These are phyloP conservation scores for Breynia disticha DNA, from an alignment of 441 rosid genomes.

Conservation along the genomic window DNA sequence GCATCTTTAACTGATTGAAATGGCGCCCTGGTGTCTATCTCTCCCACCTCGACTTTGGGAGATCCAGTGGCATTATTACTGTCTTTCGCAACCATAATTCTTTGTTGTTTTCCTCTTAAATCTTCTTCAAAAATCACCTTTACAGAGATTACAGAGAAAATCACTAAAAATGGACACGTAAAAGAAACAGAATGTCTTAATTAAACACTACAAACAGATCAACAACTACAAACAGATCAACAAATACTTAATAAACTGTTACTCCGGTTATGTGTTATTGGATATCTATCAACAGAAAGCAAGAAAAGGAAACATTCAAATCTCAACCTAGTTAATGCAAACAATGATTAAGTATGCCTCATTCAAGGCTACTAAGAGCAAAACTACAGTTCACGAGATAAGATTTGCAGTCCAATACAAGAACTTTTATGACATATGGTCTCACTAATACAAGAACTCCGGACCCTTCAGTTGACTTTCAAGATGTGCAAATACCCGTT, in stretches of 20 bases:
- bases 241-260: not conserved
- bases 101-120: slow-evolving; percentile 10
- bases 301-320: too few species aligned
- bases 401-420: too few species aligned
- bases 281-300: too few species aligned
- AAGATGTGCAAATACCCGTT: too few species aligned
- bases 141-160: not conserved
- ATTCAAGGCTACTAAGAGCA: too few species aligned
- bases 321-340: too few species aligned
- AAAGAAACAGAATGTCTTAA: not conserved
- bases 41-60: slow-evolving; percentile 77
- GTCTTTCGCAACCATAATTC: slow-evolving; percentile 70
- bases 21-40: slow-evolving; percentile 91
- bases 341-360: too few species aligned
- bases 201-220: not conserved
- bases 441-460: too few species aligned
- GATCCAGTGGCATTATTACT: slow-evolving; percentile 40
- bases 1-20: slow-evolving; percentile 98
- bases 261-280: too few species aligned
- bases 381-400: too few species aligned
- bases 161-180: not conserved
- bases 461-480: too few species aligned
- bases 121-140: slow-evolving; percentile 19
- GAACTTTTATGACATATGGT: too few species aligned
- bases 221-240: slow-evolving; percentile 1